These are phyloP conservation scores for Chlorella sp. DNA, from an alignment of 139 green algal genomes.

Conservation along the genomic window DNA sequence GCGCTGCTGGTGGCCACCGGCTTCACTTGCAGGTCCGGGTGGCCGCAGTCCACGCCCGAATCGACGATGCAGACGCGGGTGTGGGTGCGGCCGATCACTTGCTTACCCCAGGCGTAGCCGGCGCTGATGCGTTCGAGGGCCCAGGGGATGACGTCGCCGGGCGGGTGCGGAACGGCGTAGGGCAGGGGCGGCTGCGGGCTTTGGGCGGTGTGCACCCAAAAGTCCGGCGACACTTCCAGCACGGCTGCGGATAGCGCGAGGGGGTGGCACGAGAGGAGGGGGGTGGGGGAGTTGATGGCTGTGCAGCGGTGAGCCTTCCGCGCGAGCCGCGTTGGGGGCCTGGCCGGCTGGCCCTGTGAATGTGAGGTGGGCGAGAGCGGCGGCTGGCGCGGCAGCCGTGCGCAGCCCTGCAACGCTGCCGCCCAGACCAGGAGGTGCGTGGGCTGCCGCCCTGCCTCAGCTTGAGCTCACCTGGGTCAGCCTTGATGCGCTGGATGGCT, in stretches of 20 bases:
- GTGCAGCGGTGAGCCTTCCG: neutral
- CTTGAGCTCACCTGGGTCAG: too few species aligned
- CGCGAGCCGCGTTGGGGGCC: too few species aligned
- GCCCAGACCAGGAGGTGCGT: too few species aligned
- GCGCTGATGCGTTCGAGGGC: conserved; percentile 1
- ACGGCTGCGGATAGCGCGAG: conserved; percentile 26
- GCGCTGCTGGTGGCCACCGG: neutral
- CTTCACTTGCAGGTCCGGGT: neutral
- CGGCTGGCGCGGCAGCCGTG: too few species aligned
- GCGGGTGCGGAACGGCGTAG: too few species aligned
- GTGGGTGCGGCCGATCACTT: neutral
- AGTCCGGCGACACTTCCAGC: neutral
- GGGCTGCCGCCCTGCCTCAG: too few species aligned
- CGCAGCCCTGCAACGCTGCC: too few species aligned
- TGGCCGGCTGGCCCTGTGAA: too few species aligned
- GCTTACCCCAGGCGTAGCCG: conserved; percentile 3
- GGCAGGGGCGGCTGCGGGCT: neutral
- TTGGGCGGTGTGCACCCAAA: neutral
- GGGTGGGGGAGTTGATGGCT: neutral
- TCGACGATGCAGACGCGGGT: conserved; percentile 17
- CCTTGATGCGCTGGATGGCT: too few species aligned
- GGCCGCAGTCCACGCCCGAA: neutral
- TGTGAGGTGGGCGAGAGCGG: too few species aligned
- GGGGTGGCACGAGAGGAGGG: neutral
- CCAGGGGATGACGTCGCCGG: neutral